Evolutionary conservation across 768 basidiomycete species (phyloP), one percentile per base, ranked within the genome.

Genomic region (Russula compacta): DNA sequence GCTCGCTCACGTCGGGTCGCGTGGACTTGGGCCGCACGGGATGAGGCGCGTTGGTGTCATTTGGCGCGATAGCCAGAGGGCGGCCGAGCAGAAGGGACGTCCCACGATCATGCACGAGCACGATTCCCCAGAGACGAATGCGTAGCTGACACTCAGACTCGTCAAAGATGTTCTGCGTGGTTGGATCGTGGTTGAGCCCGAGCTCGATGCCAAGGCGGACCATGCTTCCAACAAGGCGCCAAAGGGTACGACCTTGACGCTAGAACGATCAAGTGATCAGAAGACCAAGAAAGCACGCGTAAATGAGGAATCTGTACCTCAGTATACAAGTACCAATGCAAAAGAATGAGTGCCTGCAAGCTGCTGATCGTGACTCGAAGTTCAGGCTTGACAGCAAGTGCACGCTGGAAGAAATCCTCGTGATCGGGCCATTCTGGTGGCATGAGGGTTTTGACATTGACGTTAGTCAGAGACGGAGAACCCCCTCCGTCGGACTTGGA

Each of bases 291-390:
- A 66, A 17, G 63, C 19, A 52, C 36, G 14, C 36, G 17, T 62
- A 10, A 35, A 2, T 3, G 47, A 63, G 4, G 19, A 14, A 10
- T 39, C 33, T 4, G 68, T 65, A 89, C 91, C 79, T 92, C 91
- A 21, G 85, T 90, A 68, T 92, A 93, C 21, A 93, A 79, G 72
- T 92, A 92, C 91, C 89, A 92, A 58, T 93, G 92, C 50, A 92
- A 72, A 6, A 93, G 72, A 29, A 92, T 90, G 56, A 93, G 78
- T 0, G 91, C 87, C 71, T 93, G 91, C 62, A 93, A 73, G 69
- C 88, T 89, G 6, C 85, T 83, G 46, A 92, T 81, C 5, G 89
- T 90, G 69, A 92, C 89, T 10, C 86, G 83, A 46, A 93, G 75
- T 64, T 93, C 88, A 9, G 89, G 87, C 70, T 93, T 92, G 65